A percentile compares a stretch with the other conserved stretches of the same genome.
Evolutionary conservation across 2,329 filamentous ascomycete species (phyloP).

Genomic region (Beauveria rudraprayagi): DNA sequence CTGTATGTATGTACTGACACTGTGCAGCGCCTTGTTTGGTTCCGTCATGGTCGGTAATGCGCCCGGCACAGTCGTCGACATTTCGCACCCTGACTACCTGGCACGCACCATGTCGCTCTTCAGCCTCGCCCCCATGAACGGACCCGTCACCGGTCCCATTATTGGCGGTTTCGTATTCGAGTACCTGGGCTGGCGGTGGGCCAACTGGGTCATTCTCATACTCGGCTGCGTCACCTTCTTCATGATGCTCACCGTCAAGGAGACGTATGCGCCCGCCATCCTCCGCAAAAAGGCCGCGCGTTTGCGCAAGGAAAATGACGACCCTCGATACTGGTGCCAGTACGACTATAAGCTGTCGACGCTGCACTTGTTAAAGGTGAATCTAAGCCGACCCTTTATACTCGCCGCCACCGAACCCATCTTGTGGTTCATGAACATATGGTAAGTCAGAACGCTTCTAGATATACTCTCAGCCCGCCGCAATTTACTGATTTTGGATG

Average conservation of each 20-base stretch:
- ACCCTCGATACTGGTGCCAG: constrained; percentile 62
- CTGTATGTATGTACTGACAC: not conserved
- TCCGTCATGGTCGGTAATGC: constrained; percentile 77
- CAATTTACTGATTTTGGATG: not conserved
- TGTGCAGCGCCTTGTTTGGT: constrained; percentile 39
- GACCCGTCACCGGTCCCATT: constrained; percentile 35
- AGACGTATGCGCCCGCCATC: constrained; percentile 66
- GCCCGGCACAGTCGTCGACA: constrained; percentile 75
- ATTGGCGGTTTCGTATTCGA: constrained; percentile 65
- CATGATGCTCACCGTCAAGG: constrained; percentile 49
- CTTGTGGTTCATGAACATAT: constrained; percentile 51
- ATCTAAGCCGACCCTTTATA: constrained; percentile 63
- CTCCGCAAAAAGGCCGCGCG: constrained; percentile 54
- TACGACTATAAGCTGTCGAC: constrained; percentile 63
- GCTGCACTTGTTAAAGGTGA: constrained; percentile 56
- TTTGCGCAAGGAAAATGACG: constrained; percentile 55
- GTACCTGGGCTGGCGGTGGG: constrained; percentile 75
- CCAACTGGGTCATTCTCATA: constrained; percentile 68
- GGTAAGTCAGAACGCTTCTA: constrained; percentile 33
- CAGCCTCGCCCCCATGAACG: constrained; percentile 78
- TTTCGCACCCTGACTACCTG: constrained; percentile 71
- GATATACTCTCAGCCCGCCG: not conserved
- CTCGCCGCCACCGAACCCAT: constrained; percentile 74
- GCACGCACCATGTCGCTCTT: constrained; percentile 79
- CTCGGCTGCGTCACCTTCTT: constrained; percentile 51